A percentile compares a stretch with the other conserved stretches of the same genome.
Conservation (phyloP, 768 basidiomycete species). For the Neoboletus magnificus region DNA sequence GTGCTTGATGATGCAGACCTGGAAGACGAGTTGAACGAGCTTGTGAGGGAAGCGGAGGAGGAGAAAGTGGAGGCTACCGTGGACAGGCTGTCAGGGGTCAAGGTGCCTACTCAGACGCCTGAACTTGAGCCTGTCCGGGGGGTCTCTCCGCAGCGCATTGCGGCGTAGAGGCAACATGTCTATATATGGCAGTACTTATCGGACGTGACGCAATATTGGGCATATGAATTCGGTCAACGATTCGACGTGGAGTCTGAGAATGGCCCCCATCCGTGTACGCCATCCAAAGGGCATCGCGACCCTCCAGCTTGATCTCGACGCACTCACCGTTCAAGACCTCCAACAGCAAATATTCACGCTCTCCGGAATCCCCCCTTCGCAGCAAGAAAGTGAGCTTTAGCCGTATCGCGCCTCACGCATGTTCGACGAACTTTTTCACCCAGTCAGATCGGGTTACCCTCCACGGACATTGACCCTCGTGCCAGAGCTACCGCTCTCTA, state of each 20-base stretch:
- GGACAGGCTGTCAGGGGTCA: conserved; percentile 21
- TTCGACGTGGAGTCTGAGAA: conserved; percentile 27
- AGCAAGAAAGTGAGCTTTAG: conserved; percentile 67
- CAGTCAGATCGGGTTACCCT: conserved; percentile 85
- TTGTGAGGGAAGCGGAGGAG: conserved; percentile 46
- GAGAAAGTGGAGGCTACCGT: conserved; percentile 34
- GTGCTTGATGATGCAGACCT: conserved; percentile 57
- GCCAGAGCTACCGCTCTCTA: conserved; percentile 70
- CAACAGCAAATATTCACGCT: conserved; percentile 64
- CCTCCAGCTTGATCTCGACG: conserved; percentile 62
- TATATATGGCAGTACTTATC: conserved; percentile 8
- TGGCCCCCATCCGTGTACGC: conserved; percentile 76
- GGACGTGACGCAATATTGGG: conserved; percentile 17
- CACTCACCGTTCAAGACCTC: conserved; percentile 68
- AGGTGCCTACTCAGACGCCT: conserved; percentile 16
- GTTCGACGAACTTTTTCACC: not conserved
- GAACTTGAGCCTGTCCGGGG: not conserved
- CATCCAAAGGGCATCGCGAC: conserved; percentile 84
- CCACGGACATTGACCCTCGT: conserved; percentile 68
- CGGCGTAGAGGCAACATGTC: conserved; percentile 3
- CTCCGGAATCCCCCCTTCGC: conserved; percentile 69
- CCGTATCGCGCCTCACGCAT: not conserved
- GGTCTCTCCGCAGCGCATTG: conserved; percentile 2
- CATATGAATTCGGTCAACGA: no score
- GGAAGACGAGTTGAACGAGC: conserved; percentile 59